Conservation (phyloP, 2,329 filamentous ascomycete species). For the Aurifilum marmelostoma region DNA sequence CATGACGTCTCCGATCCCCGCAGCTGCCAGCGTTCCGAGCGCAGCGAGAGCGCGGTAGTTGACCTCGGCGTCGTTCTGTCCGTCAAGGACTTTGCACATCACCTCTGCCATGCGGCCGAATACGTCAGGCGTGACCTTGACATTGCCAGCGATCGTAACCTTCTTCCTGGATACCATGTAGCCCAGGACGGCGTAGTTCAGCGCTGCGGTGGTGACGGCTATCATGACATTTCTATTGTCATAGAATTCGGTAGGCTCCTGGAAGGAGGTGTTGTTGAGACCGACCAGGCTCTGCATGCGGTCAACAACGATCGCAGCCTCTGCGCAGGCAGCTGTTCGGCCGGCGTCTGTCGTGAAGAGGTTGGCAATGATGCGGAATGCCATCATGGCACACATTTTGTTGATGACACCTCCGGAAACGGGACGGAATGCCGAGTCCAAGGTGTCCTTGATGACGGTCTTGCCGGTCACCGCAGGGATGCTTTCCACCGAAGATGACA, state of each 20-base stretch:
- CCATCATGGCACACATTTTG: conserved; percentile 87
- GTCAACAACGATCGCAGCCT: conserved; percentile 60
- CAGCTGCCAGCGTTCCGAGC: conserved; percentile 73
- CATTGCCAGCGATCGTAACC: conserved; percentile 38
- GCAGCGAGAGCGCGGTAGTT: conserved; percentile 82
- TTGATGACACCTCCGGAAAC: conserved; percentile 59
- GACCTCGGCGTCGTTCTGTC: conserved; percentile 77
- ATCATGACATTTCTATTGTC: conserved; percentile 80
- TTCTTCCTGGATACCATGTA: conserved; percentile 49
- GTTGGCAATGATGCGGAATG: conserved; percentile 79
- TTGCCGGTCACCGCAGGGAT: conserved; percentile 55
- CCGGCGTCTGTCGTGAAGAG: conserved; percentile 78
- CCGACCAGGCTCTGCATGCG: conserved; percentile 67
- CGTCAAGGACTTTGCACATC: conserved; percentile 64
- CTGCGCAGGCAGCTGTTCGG: conserved; percentile 64
- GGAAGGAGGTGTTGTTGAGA: conserved; percentile 48
- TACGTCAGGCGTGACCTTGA: conserved; percentile 47
- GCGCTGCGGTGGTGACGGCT: conserved; percentile 77
- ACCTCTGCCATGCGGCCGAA: conserved; percentile 53
- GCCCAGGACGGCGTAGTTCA: conserved; percentile 83
- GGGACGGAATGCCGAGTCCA: conserved; percentile 42
- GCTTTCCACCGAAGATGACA: conserved; percentile 67
- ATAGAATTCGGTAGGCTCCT: conserved; percentile 50
- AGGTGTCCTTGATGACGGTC: conserved; percentile 62
- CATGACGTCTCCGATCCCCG: conserved; percentile 53